Percentiles rank a stretch among this genome's conserved stretches.
phyloP scores from a whole-genome alignment of 495 filamentous ascomycete species.

The Glonium stellatum region DNA sequence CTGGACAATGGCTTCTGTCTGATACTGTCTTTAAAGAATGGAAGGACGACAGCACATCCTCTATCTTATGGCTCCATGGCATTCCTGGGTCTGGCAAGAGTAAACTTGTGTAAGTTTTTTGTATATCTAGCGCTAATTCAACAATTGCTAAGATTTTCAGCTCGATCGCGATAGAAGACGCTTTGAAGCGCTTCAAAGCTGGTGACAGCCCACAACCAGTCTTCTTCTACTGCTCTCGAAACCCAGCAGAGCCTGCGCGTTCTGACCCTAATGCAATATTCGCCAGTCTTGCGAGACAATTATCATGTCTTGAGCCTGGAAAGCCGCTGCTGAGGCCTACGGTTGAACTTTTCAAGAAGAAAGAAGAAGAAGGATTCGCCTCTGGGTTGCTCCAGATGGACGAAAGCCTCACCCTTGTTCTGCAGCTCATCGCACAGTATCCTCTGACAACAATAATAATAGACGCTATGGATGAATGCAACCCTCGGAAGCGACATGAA shows the following conservation, averaged over 20 bases:
- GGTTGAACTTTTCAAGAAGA: constrained; percentile 5
- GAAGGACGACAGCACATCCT: constrained; percentile 30
- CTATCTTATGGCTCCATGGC: constrained; percentile 34
- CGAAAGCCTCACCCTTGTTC: not conserved
- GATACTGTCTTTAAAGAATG: constrained; percentile 23
- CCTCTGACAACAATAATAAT: constrained; percentile 37
- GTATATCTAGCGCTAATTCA: constrained; percentile 11
- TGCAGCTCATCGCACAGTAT: constrained; percentile 12
- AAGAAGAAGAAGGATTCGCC: not conserved
- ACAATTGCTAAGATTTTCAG: constrained; percentile 5
- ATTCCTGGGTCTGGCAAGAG: constrained; percentile 34
- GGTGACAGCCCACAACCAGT: not conserved
- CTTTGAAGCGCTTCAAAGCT: not conserved
- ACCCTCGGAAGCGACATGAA: constrained; percentile 28
- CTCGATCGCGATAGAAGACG: not conserved
- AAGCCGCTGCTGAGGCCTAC: constrained; percentile 8
- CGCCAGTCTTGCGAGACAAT: constrained; percentile 9
- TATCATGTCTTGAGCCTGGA: constrained; percentile 7
- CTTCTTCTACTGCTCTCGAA: constrained; percentile 22
- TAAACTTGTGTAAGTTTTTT: constrained; percentile 17
- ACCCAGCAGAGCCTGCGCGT: constrained; percentile 14
- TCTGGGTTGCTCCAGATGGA: not conserved
- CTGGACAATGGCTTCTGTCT: constrained; percentile 28
- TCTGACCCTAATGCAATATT: constrained; percentile 13
- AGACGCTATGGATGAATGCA: constrained; percentile 45